phyloP scores from a whole-genome alignment of 192 early-diverging fungal genomes.

The Dispira simplex region DNA sequence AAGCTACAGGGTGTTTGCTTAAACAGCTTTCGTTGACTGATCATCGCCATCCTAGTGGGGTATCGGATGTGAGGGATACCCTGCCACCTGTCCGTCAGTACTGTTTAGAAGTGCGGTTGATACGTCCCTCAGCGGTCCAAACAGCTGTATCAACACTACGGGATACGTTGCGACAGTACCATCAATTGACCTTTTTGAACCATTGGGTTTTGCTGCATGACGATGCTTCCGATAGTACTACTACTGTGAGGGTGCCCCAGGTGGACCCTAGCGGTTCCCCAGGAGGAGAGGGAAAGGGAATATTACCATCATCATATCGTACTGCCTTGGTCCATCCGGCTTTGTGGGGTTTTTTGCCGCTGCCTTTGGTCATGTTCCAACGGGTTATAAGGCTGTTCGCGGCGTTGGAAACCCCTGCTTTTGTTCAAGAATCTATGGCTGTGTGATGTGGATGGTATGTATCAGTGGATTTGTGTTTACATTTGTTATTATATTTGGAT shows the following conservation, averaged over 20 bases:
- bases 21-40: not conserved
- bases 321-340: not conserved
- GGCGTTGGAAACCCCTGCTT: not conserved
- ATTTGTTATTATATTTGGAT: no score
- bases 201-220: not conserved
- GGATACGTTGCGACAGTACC: constrained; percentile 6
- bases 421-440: not conserved
- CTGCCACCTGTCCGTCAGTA: not conserved
- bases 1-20: constrained; percentile 5
- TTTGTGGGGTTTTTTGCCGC: not conserved
- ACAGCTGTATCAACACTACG: not conserved
- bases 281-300: not conserved
- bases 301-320: not conserved
- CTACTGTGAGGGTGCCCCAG: not conserved
- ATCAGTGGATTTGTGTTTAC: no score
- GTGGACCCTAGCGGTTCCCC: no score
- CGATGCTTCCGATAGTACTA: not conserved
- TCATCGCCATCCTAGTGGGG: not conserved
- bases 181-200: not conserved
- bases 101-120: constrained; percentile 6
- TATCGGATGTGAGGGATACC: not conserved
- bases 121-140: constrained; percentile 3
- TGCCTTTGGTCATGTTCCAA: constrained; percentile 8
- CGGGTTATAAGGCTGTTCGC: not conserved
- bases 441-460: no score